Evolutionary conservation across 2,329 filamentous ascomycete species (phyloP), one percentile per base, ranked within the genome.

Genomic region (Claviceps citrina): DNA sequence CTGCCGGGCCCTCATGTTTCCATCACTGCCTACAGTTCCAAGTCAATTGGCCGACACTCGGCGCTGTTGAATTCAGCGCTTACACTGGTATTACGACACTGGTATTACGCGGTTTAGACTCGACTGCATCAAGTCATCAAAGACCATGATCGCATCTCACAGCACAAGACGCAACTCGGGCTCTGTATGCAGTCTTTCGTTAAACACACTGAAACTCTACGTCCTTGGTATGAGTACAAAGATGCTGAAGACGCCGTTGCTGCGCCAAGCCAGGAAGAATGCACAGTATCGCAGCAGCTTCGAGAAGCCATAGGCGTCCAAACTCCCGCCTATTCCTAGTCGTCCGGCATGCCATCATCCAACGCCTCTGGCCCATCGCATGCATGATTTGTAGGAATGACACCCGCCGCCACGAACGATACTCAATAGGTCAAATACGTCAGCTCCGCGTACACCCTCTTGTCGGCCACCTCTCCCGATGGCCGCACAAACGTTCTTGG

Each of bases 211-310:
- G 66, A 74, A 78, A 37, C 75, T 83, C 40, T 82, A 81, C 48
- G 78, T 86, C 26, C 73, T 85, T 38, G 82, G 82, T n/a, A 76
- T 73, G 40, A 78, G n/a, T n/a, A n/a, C n/a, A n/a, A n/a, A n/a
- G n/a, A n/a, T n/a, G n/a, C 65, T 85, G 5, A 68, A 80, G 43
- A 85, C 81, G 1, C 81, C 81, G 0, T 62, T 89, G 4, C 64
- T 85, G 32, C 66, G 69, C 25, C 82, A 87, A 50, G 75, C 83
- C 40, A 69, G 76, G 15, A 61, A 65, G 39, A 59, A 73, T 54
- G n/a, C n/a, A n/a, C n/a, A n/a, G n/a, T n/a, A n/a, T n/a, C n/a
- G n/a, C n/a, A n/a, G n/a, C n/a, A n/a, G n/a, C n/a, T n/a, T n/a
- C n/a, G n/a, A n/a, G n/a, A n/a, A n/a, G n/a, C n/a, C n/a, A n/a